These are phyloP conservation scores for Arthroderma uncinatum DNA, from an alignment of 2,329 filamentous ascomycete species.

Conservation along the genomic window DNA sequence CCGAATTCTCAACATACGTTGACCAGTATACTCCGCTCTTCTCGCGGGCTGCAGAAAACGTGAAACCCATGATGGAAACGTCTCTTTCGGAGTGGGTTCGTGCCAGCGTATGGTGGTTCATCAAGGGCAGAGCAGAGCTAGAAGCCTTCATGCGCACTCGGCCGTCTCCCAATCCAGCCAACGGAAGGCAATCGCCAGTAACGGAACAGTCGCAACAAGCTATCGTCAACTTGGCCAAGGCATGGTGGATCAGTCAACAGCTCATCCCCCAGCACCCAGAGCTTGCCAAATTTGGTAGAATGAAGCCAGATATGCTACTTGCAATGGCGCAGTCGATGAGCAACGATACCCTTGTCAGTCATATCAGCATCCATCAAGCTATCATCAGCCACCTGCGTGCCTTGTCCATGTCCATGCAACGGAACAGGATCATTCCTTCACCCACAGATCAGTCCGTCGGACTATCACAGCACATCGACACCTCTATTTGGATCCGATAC, in stretches of 20 bases:
- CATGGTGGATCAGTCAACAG: conserved; percentile 60
- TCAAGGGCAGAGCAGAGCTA: conserved; percentile 65
- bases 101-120: conserved; percentile 78
- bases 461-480: conserved; percentile 68
- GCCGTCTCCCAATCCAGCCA: conserved; percentile 44
- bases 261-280: conserved; percentile 33
- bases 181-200: conserved; percentile 31
- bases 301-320: conserved; percentile 31
- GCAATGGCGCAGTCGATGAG: conserved; percentile 35
- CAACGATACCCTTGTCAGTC: conserved; percentile 35
- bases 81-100: conserved; percentile 58
- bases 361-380: conserved; percentile 42
- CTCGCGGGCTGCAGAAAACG: conserved; percentile 61
- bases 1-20: conserved; percentile 59
- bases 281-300: conserved; percentile 29
- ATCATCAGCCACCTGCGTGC: conserved; percentile 59
- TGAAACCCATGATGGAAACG: conserved; percentile 54
- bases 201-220: conserved; percentile 54
- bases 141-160: conserved; percentile 60
- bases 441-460: conserved; percentile 49
- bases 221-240: conserved; percentile 74
- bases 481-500: conserved; percentile 70
- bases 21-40: conserved; percentile 67
- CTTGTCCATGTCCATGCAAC: conserved; percentile 68
- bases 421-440: conserved; percentile 64